phyloP scores from a whole-genome alignment of 148 eudicot species.

The Chenopodium formosanum region DNA sequence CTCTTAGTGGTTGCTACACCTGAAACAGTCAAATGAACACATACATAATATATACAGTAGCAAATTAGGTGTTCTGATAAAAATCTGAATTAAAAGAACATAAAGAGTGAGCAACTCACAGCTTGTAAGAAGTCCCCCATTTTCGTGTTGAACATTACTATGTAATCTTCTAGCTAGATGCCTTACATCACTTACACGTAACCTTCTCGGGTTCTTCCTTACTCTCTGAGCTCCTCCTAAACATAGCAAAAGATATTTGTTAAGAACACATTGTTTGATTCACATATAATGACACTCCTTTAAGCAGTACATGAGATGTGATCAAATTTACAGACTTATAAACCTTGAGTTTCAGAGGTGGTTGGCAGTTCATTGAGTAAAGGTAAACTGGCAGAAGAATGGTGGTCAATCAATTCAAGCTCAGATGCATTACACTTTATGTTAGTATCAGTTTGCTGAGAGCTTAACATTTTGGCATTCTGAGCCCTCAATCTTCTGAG shows the following conservation, averaged over 20 bases:
- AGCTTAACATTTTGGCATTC: conserved; percentile 25
- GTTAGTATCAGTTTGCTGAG: background rate
- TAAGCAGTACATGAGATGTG: background rate
- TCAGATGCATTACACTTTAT: background rate
- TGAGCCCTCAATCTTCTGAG: conserved; percentile 48
- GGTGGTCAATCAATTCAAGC: background rate
- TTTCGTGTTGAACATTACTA: conserved; percentile 19
- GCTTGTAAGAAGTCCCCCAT: conserved; percentile 7
- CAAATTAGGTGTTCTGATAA: background rate
- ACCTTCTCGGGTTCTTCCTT: conserved; percentile 22
- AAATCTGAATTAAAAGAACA: background rate
- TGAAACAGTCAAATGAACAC: conserved; percentile 17
- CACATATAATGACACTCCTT: background rate
- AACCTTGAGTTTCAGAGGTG: conserved; percentile 23
- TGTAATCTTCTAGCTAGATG: conserved; percentile 44
- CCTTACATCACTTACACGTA: conserved; percentile 39
- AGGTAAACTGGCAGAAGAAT: background rate
- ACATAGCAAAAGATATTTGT: background rate
- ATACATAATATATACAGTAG: background rate
- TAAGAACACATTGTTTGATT: background rate
- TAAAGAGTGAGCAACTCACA: conserved; percentile 24
- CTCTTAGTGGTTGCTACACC: conserved; percentile 23
- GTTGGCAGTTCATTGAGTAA: background rate
- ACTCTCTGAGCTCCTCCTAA: conserved; percentile 12
- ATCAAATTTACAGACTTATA: background rate